These are phyloP conservation scores for Neoarthrinium moseri DNA, from an alignment of 2,329 filamentous ascomycete species.

Conservation along the genomic window DNA sequence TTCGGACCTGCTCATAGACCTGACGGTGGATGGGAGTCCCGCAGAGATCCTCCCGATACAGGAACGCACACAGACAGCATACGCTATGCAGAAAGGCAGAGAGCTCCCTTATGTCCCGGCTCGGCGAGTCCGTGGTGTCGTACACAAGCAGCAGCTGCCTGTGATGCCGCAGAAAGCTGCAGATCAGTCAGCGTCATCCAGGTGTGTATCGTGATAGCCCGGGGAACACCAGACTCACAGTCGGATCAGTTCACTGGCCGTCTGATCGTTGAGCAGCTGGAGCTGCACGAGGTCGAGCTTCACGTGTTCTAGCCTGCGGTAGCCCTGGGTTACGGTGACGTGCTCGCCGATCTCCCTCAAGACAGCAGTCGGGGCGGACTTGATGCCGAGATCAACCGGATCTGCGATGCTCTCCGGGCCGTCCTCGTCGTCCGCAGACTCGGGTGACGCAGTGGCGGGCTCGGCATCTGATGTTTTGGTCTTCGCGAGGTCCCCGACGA, in stretches of 20 bases:
- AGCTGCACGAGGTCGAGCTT: slow-evolving; percentile 28
- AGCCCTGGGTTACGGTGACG: slow-evolving; percentile 25
- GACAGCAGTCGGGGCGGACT: slow-evolving; percentile 29
- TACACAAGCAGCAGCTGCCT: slow-evolving; percentile 27
- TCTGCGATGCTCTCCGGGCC: slow-evolving; percentile 25
- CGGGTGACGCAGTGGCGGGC: slow-evolving; percentile 6
- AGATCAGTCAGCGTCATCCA: neutral
- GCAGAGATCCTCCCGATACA: slow-evolving; percentile 29
- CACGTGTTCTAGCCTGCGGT: slow-evolving; percentile 23
- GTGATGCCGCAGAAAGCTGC: slow-evolving; percentile 27
- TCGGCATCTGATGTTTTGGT: neutral
- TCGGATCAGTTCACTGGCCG: slow-evolving; percentile 26
- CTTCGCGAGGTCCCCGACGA: slow-evolving; percentile 7
- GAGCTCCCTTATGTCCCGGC: slow-evolving; percentile 31
- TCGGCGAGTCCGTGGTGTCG: slow-evolving; percentile 21
- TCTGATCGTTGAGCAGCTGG: slow-evolving; percentile 27
- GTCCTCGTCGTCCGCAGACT: slow-evolving; percentile 14
- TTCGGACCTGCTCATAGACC: slow-evolving; percentile 37
- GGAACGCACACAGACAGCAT: slow-evolving; percentile 37
- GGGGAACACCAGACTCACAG: too few species aligned
- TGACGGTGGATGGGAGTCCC: slow-evolving; percentile 30
- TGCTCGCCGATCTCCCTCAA: slow-evolving; percentile 28
- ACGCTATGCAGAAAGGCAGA: slow-evolving; percentile 39
- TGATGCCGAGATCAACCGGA: slow-evolving; percentile 28
- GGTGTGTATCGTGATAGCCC: too few species aligned